phyloP scores from a whole-genome alignment of 345 rosid genomes.

The Dovyalis caffra region DNA sequence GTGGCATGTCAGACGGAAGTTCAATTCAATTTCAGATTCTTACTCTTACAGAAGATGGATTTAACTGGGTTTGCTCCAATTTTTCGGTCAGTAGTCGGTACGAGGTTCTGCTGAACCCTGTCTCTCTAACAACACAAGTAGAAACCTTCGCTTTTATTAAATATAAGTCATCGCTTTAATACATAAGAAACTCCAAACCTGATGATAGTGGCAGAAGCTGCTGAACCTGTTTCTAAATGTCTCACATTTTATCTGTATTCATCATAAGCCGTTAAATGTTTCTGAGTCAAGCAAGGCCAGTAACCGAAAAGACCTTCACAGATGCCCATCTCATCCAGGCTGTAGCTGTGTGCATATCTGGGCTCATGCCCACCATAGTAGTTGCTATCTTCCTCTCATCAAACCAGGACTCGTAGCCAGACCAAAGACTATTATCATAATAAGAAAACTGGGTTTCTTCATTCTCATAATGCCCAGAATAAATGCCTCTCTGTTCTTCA shows the following conservation, averaged over 20 bases:
- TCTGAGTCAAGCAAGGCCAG: constrained; percentile 39
- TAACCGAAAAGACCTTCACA: constrained; percentile 33
- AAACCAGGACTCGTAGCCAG: constrained; percentile 25
- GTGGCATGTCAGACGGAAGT: not conserved
- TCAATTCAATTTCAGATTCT: too few species aligned
- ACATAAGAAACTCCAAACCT: not conserved
- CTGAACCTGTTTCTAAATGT: too few species aligned
- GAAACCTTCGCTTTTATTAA: not conserved
- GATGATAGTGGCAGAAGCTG: not conserved
- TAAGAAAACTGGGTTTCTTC: constrained; percentile 15
- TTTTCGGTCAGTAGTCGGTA: not conserved
- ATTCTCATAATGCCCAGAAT: constrained; percentile 7
- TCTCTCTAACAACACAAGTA: not conserved
- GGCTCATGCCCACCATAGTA: constrained; percentile 12
- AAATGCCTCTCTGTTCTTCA: constrained; percentile 14
- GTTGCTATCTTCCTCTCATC: constrained; percentile 12
- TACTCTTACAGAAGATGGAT: not conserved
- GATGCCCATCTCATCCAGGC: constrained; percentile 13
- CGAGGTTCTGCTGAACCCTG: not conserved
- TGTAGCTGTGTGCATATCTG: not conserved
- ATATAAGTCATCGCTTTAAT: too few species aligned
- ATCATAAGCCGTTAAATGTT: not conserved
- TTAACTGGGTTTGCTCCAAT: not conserved
- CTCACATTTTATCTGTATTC: not conserved
- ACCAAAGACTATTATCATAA: constrained; percentile 8